Percentiles rank a stretch among this genome's conserved stretches.
phyloP scores from a whole-genome alignment of 768 basidiomycete genomes.

The Leccinum incarnatum region DNA sequence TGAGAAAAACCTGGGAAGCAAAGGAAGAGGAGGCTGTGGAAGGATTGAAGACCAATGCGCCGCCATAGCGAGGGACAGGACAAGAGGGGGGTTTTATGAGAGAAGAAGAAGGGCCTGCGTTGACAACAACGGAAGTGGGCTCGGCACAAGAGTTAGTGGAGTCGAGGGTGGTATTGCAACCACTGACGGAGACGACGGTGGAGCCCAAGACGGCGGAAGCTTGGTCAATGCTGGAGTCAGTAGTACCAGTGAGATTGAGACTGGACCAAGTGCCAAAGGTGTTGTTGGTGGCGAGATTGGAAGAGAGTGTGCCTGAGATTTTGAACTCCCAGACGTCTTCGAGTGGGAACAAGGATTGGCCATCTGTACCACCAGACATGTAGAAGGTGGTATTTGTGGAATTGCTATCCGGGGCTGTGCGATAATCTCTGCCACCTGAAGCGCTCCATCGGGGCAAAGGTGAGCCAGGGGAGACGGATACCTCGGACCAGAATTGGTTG shows the following conservation, averaged over 20 bases:
- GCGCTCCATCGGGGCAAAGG: slow-evolving; percentile 71
- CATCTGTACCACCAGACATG: slow-evolving; percentile 68
- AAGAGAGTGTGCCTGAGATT: slow-evolving; percentile 67
- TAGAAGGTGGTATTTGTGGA: slow-evolving; percentile 68
- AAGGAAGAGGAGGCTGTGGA: slow-evolving; percentile 48
- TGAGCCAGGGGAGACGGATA: slow-evolving; percentile 46
- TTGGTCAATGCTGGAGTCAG: slow-evolving; percentile 38
- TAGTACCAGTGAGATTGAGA: slow-evolving; percentile 38
- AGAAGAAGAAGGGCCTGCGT: slow-evolving; percentile 16
- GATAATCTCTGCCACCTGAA: slow-evolving; percentile 69
- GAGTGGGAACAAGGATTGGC: slow-evolving; percentile 41
- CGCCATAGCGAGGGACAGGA: slow-evolving; percentile 62
- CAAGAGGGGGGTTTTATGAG: slow-evolving; percentile 47
- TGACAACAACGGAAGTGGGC: slow-evolving; percentile 54
- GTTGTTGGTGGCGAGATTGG: slow-evolving; percentile 51
- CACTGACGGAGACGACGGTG: slow-evolving; percentile 55
- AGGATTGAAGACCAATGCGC: slow-evolving; percentile 57
- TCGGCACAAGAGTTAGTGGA: slow-evolving; percentile 53
- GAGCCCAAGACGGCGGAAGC: slow-evolving; percentile 58
- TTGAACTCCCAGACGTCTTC: slow-evolving; percentile 71
- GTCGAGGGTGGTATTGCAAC: slow-evolving; percentile 49
- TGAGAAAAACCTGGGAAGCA: slow-evolving; percentile 60
- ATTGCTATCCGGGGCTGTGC: slow-evolving; percentile 30
- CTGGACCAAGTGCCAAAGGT: slow-evolving; percentile 60
- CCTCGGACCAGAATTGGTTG: slow-evolving; percentile 73